A percentile compares a stretch with the other conserved stretches of the same genome.
Conservation (phyloP, 1,284 basidiomycete genomes). For the Puccinia triticina region DNA sequence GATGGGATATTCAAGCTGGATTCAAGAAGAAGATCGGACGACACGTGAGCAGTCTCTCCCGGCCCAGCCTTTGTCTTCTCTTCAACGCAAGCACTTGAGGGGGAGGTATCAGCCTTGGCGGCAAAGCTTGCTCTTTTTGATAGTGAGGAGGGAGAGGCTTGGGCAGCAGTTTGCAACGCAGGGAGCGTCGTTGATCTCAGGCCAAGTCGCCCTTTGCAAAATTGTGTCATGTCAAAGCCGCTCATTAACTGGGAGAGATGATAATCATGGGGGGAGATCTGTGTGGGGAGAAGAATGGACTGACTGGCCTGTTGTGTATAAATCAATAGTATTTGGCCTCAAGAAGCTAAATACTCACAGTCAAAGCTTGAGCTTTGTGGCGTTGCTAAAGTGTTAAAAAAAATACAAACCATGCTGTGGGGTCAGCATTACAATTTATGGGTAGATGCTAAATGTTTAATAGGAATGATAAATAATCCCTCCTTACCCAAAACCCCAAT, state of each 20-base stretch:
- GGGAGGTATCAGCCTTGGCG: background rate
- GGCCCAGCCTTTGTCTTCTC: background rate
- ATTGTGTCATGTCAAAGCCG: slow-evolving; percentile 53
- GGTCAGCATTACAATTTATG: too few species aligned
- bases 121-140: slow-evolving; percentile 18
- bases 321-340: too few species aligned
- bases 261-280: background rate
- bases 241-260: background rate
- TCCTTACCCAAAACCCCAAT: too few species aligned
- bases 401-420: too few species aligned
- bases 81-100: background rate
- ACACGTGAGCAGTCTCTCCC: background rate
- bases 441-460: too few species aligned
- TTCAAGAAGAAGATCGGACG: background rate
- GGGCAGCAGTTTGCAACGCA: slow-evolving; percentile 5
- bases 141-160: background rate
- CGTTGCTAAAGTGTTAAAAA: too few species aligned
- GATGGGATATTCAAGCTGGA: background rate
- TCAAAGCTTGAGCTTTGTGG: too few species aligned
- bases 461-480: too few species aligned
- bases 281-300: slow-evolving; percentile 32
- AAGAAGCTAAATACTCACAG: too few species aligned
- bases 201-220: slow-evolving; percentile 91
- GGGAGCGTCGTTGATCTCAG: slow-evolving; percentile 54
- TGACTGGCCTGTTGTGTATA: too few species aligned